Evolutionary conservation across 345 rosid species (phyloP).

Genomic region (sweet orange (Citrus sinensis)): DVS_A1.0 CM039165.1:31155501-31156000

Average conservation of each 20-base stretch:
- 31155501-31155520: not conserved
- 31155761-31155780: not conserved
- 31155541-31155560: not conserved
- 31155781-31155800: not conserved
- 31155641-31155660: not conserved
- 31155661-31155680: not conserved
- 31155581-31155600: not conserved
- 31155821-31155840: constrained; percentile 66
- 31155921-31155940: constrained; percentile 64
- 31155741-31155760: not conserved
- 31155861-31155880: constrained; percentile 51
- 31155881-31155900: constrained; percentile 26
- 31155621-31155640: not conserved
- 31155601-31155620: not conserved
- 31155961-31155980: constrained; percentile 28
- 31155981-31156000: constrained; percentile 81
- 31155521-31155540: not conserved
- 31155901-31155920: constrained; percentile 36
- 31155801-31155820: constrained; percentile 63
- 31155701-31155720: not conserved
- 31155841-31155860: constrained; percentile 69
- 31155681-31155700: not conserved
- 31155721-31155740: not conserved
- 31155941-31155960: constrained; percentile 19
- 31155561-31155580: not conserved